Conservation (phyloP, 192 early-diverging fungal genomes). For the Thamnidium elegans region DNA sequence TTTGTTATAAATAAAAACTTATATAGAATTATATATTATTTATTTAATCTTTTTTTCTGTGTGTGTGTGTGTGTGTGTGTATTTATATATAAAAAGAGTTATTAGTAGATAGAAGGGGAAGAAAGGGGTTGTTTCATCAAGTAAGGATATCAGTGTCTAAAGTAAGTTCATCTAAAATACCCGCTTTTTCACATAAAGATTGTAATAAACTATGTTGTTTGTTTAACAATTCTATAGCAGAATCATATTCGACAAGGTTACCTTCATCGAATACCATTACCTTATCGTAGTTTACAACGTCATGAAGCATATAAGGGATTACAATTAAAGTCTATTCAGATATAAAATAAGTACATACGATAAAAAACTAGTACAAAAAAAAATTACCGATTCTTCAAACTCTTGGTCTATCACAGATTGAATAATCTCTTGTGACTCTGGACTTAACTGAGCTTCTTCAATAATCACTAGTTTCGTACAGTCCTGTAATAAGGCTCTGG, state of each 20-base stretch:
- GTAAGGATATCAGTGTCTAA: slow-evolving; percentile 12
- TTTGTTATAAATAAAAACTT: too few species aligned
- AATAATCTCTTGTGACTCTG: slow-evolving; percentile 76
- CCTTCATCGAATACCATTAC: slow-evolving; percentile 75
- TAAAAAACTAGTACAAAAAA: neutral
- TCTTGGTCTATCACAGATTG: slow-evolving; percentile 75
- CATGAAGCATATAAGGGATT: slow-evolving; percentile 51
- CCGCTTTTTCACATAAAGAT: slow-evolving; percentile 77
- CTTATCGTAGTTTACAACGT: slow-evolving; percentile 49
- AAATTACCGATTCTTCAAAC: slow-evolving; percentile 57
- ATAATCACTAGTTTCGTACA: slow-evolving; percentile 58
- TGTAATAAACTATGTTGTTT: slow-evolving; percentile 60
- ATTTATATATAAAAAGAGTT: too few species aligned
- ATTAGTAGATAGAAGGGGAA: too few species aligned
- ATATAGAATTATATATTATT: too few species aligned
- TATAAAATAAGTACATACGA: neutral
- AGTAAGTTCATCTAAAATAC: slow-evolving; percentile 32
- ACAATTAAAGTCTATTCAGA: slow-evolving; percentile 39
- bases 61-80: too few species aligned
- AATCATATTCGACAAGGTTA: slow-evolving; percentile 71
- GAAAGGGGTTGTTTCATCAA: neutral
- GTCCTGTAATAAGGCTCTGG: slow-evolving; percentile 48
- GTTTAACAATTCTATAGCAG: slow-evolving; percentile 71
- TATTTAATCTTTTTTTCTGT: too few species aligned
- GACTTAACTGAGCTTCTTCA: slow-evolving; percentile 85